Conservation (phyloP, 1,139 yeast genomes). For the Debaryomyces nepalensis region DNA sequence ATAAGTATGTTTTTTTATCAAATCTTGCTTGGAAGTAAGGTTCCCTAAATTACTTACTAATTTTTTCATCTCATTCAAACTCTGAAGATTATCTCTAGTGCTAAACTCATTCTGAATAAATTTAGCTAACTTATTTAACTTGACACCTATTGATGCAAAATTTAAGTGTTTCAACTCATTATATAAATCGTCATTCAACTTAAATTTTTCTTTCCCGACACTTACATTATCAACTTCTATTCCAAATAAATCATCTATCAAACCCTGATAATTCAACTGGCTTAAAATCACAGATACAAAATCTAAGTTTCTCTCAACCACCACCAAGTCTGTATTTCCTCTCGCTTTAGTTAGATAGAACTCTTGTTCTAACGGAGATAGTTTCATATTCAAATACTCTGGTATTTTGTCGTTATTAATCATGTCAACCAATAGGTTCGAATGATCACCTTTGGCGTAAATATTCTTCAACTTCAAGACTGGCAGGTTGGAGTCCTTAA, state of each 20-base stretch:
- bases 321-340: conserved; percentile 64
- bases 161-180: conserved; percentile 64
- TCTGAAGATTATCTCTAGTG: conserved; percentile 50
- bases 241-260: conserved; percentile 73
- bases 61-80: conserved; percentile 65
- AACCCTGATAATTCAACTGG: conserved; percentile 82
- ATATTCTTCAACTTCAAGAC: conserved; percentile 35
- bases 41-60: conserved; percentile 74
- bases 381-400: conserved; percentile 33
- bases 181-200: conserved; percentile 36
- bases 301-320: conserved; percentile 80
- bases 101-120: conserved; percentile 72
- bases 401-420: conserved; percentile 33
- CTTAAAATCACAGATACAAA: conserved; percentile 69
- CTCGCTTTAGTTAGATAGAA: conserved; percentile 39
- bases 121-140: conserved; percentile 72
- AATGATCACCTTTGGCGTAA: conserved; percentile 46
- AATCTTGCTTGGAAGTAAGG: conserved; percentile 68
- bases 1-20: conserved; percentile 74
- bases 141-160: conserved; percentile 79
- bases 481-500: conserved; percentile 26
- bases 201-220: conserved; percentile 17
- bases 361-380: conserved; percentile 41
- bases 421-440: conserved; percentile 35
- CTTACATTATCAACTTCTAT: conserved; percentile 39